Evolutionary conservation across 371 early-diverging fungal genomes (phyloP).

Genomic region (Neoconidiobolus thromboides): DNA sequence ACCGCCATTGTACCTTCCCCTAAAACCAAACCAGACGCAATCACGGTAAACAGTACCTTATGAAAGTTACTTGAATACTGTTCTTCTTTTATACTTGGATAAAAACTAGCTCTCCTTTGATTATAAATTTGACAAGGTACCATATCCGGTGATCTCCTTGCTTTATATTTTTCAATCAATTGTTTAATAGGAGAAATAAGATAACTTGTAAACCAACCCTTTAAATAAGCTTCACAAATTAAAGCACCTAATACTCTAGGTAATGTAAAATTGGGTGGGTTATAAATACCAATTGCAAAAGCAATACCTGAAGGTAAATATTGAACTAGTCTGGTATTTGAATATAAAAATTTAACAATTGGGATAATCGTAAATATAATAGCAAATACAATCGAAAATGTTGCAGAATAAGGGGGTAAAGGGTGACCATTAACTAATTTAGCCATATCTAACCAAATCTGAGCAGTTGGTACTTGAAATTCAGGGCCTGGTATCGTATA

Average conservation of each 20-base stretch:
- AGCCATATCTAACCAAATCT: slow-evolving; percentile 64
- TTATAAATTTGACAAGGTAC: not conserved
- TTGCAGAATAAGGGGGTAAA: slow-evolving; percentile 35
- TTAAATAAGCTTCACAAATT: slow-evolving; percentile 7
- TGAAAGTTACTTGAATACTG: not conserved
- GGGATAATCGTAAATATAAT: slow-evolving; percentile 34
- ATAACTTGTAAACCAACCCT: not conserved
- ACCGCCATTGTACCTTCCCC: slow-evolving; percentile 62
- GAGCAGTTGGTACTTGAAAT: slow-evolving; percentile 57
- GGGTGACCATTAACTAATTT: slow-evolving; percentile 57
- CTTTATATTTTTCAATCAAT: not conserved
- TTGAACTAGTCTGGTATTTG: slow-evolving; percentile 13
- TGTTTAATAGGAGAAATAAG: not conserved
- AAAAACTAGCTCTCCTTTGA: not conserved
- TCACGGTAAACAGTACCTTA: slow-evolving; percentile 37
- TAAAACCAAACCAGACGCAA: slow-evolving; percentile 60
- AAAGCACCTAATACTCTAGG: slow-evolving; percentile 53
- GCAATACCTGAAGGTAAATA: slow-evolving; percentile 56
- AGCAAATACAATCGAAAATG: slow-evolving; percentile 35
- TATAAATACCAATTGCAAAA: slow-evolving; percentile 72
- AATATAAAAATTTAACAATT: slow-evolving; percentile 15
- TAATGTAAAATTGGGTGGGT: slow-evolving; percentile 57
- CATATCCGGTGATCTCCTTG: slow-evolving; percentile 4
- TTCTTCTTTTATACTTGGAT: not conserved
- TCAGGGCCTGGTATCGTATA: slow-evolving; percentile 52